Evolutionary conservation across 768 basidiomycete species (phyloP).

Genomic region (Boletus reticuloceps): DNA sequence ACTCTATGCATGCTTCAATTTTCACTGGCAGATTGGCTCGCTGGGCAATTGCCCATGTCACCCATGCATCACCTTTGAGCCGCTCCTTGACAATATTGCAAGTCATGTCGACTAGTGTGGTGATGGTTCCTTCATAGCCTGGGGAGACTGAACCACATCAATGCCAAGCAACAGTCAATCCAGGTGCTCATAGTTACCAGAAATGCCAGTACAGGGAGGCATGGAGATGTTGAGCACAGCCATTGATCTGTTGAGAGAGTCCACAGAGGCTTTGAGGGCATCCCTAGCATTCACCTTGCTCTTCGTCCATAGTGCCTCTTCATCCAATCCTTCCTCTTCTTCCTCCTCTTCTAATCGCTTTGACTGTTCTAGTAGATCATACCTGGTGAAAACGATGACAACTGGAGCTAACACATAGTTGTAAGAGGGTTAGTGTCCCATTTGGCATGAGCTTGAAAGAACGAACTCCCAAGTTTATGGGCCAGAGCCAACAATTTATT

Average conservation of each 20-base stretch:
- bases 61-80: constrained; percentile 8
- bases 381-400: constrained; percentile 7
- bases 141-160: background rate
- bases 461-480: background rate
- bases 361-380: background rate
- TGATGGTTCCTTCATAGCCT: background rate
- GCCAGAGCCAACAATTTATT: constrained; percentile 1
- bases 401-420: background rate
- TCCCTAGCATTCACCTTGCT: background rate
- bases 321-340: background rate
- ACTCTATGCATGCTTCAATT: constrained; percentile 7
- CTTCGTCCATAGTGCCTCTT: background rate
- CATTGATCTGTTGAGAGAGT: background rate
- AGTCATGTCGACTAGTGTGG: background rate
- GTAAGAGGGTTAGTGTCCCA: background rate
- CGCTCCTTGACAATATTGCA: background rate
- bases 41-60: background rate
- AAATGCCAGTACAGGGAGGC: background rate
- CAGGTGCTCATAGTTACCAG: background rate
- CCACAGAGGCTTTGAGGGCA: background rate
- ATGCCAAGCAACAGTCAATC: background rate
- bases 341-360: background rate
- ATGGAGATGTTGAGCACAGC: background rate
- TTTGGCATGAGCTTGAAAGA: background rate
- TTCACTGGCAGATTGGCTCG: constrained; percentile 2